Evolutionary conservation across 768 basidiomycete genomes (phyloP).

Genomic region (Coprinellus aureogranulatus): DNA sequence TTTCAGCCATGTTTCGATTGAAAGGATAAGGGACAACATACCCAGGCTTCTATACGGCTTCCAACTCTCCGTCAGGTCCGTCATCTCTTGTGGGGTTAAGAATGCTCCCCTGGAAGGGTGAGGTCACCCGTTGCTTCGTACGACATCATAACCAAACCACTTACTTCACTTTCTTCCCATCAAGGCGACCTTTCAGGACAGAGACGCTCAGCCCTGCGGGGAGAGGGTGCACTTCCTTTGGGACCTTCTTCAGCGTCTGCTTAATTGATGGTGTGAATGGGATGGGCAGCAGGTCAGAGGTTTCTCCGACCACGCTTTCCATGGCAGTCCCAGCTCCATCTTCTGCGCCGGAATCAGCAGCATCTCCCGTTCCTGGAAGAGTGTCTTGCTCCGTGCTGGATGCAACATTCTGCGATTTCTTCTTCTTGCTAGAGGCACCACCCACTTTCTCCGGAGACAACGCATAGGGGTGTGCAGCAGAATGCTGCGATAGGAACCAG

Average conservation of each 20-base stretch:
- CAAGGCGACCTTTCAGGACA: conserved; percentile 56
- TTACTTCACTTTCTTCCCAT: conserved; percentile 72
- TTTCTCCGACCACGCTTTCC: conserved; percentile 25
- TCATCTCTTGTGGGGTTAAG: conserved; percentile 81
- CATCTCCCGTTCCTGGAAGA: conserved; percentile 25
- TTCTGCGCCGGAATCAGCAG: conserved; percentile 8
- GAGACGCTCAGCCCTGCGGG: conserved; percentile 60
- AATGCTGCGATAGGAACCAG: conserved; percentile 67
- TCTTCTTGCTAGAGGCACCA: conserved; percentile 13
- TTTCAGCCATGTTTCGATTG: conserved; percentile 5
- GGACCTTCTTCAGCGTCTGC: conserved; percentile 44
- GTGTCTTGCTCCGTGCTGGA: conserved; percentile 26
- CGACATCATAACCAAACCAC: conserved; percentile 20
- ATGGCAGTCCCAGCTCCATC: conserved; percentile 36
- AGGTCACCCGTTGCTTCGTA: conserved; percentile 13
- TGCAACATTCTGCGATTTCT: conserved; percentile 4
- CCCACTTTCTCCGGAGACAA: conserved; percentile 52
- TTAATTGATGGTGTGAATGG: conserved; percentile 70
- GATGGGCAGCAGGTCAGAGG: conserved; percentile 45
- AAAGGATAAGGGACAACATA: conserved; percentile 27
- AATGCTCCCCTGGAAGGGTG: conserved; percentile 54
- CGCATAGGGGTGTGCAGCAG: conserved; percentile 44
- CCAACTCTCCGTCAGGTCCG: conserved; percentile 72
- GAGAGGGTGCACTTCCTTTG: conserved; percentile 33
- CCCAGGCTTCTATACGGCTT: conserved; percentile 80